phyloP scores from a whole-genome alignment of 139 green algal species.

The Gonium pectorale region DNA sequence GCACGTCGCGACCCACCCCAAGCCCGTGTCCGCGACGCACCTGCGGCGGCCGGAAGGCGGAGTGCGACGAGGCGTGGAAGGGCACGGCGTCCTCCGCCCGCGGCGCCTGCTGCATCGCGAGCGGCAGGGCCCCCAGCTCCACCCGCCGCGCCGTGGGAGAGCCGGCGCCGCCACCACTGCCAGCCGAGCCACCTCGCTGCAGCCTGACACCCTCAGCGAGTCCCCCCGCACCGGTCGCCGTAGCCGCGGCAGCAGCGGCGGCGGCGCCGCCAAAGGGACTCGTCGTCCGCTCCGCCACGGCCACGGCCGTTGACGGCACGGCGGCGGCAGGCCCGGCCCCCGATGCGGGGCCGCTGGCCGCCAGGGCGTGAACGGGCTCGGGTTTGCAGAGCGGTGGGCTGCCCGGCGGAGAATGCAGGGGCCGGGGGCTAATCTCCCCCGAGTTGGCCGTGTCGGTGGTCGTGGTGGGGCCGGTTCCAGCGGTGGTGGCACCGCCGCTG shows the following conservation, averaged over 20 bases:
- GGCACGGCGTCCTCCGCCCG: background rate
- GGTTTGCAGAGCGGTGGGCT: background rate
- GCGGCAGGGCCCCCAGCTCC: background rate
- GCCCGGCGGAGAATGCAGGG: background rate
- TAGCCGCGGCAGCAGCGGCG: background rate
- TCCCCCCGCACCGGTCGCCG: background rate
- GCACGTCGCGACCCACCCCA: no score
- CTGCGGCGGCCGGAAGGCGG: slow-evolving; percentile 32
- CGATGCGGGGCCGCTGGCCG: no score
- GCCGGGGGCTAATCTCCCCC: background rate
- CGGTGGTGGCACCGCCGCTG: slow-evolving; percentile 10
- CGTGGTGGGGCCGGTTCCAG: background rate
- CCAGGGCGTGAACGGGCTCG: background rate
- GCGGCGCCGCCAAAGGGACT: background rate
- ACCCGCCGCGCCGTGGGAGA: background rate
- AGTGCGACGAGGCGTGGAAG: slow-evolving; percentile 32
- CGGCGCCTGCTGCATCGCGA: no score
- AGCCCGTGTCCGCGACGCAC: no score
- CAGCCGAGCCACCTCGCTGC: background rate
- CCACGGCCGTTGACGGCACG: background rate
- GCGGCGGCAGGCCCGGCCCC: background rate
- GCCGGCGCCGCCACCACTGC: background rate
- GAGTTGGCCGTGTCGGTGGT: slow-evolving; percentile 24
- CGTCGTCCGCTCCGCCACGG: background rate
- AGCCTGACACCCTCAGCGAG: background rate